These are phyloP conservation scores for Aspergillus olivimuriae DNA, from an alignment of 495 filamentous ascomycete species.

Conservation along the genomic window DNA sequence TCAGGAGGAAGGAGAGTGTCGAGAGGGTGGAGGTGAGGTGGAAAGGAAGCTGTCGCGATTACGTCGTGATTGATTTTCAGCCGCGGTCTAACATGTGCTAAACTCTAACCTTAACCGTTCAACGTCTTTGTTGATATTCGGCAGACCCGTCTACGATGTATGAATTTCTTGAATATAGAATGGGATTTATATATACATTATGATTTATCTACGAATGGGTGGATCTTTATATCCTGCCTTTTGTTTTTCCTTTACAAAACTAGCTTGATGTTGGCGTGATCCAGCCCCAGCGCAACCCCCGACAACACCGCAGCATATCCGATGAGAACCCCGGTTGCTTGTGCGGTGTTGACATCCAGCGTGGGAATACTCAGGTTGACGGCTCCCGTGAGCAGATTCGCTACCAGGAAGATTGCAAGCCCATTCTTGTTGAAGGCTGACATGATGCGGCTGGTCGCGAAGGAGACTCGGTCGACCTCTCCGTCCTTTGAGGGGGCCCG, in stretches of 20 bases:
- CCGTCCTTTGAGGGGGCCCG: constrained; percentile 38
- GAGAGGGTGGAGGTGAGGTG: too few species aligned
- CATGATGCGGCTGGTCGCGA: constrained; percentile 73
- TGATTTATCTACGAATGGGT: too few species aligned
- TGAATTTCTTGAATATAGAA: too few species aligned
- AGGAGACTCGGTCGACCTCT: constrained; percentile 52
- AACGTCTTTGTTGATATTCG: too few species aligned
- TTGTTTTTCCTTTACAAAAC: constrained; percentile 51
- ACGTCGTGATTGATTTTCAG: too few species aligned
- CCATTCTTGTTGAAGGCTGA: constrained; percentile 85
- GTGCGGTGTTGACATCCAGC: constrained; percentile 53
- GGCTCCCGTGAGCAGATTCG: constrained; percentile 81
- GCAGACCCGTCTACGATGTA: too few species aligned
- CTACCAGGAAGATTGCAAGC: constrained; percentile 75
- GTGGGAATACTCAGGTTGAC: constrained; percentile 85
- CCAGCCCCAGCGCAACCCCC: constrained; percentile 61
- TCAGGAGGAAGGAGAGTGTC: too few species aligned
- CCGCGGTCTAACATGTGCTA: too few species aligned
- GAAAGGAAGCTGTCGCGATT: too few species aligned
- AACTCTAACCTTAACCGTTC: too few species aligned
- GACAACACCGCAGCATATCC: constrained; percentile 64
- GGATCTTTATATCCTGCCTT: too few species aligned
- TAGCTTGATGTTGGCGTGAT: constrained; percentile 66
- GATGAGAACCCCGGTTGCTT: constrained; percentile 67
- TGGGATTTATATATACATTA: not conserved